Conservation (phyloP, 192 early-diverging fungal species). For the Podila minutissima region DNA sequence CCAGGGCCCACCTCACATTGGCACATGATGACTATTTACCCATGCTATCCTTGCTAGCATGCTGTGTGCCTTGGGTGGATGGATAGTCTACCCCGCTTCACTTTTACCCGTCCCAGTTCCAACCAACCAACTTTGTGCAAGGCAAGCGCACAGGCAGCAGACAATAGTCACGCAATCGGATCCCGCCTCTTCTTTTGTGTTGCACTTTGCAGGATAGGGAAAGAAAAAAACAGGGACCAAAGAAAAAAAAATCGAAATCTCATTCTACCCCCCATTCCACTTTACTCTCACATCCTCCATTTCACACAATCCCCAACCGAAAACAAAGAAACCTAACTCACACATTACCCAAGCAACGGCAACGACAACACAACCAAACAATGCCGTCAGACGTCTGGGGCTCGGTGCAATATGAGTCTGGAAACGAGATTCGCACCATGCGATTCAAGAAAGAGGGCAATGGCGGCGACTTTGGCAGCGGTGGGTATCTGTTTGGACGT, state of each 20-base stretch:
- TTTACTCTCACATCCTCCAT: neutral
- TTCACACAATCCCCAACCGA: neutral
- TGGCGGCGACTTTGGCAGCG: constrained; percentile 34
- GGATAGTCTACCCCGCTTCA: too few relatives aligned
- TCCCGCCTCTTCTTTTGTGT: too few relatives aligned
- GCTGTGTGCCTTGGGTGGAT: too few relatives aligned
- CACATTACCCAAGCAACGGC: neutral
- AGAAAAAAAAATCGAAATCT: neutral
- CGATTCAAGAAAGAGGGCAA: constrained; percentile 46
- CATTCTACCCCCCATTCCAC: neutral
- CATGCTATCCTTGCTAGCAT: too few relatives aligned
- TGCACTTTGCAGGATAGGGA: too few relatives aligned
- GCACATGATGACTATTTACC: too few relatives aligned
- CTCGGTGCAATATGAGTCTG: neutral
- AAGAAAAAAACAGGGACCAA: neutral
- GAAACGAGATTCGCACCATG: constrained; percentile 8
- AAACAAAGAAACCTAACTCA: too few relatives aligned
- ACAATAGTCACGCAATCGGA: too few relatives aligned
- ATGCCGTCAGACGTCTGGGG: neutral
- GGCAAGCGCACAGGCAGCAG: too few relatives aligned
- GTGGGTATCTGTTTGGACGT: constrained; percentile 48
- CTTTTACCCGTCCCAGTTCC: too few relatives aligned
- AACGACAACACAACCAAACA: neutral
- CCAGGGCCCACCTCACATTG: too few relatives aligned
- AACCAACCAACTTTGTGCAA: too few relatives aligned